phyloP scores from a whole-genome alignment of 768 basidiomycete species.

The Cyclocybe cylindracea region DNA sequence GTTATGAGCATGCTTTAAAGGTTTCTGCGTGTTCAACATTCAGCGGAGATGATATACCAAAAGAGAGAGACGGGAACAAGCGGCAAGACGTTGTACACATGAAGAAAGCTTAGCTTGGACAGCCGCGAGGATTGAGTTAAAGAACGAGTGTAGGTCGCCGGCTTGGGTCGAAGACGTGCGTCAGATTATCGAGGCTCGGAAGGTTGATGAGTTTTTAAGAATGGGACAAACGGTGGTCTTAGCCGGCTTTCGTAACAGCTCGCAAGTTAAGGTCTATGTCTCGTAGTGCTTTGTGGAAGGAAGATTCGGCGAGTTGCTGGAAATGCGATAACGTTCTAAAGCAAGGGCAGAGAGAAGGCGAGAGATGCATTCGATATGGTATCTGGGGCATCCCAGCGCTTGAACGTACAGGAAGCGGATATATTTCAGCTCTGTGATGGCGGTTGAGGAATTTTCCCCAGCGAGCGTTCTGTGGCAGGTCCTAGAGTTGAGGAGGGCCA shows the following conservation, averaged over 20 bases:
- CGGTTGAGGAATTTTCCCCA: slow-evolving; percentile 37
- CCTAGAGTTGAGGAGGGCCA: slow-evolving; percentile 24
- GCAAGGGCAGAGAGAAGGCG: slow-evolving; percentile 25
- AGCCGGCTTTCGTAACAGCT: slow-evolving; percentile 43
- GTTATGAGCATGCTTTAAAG: slow-evolving; percentile 40
- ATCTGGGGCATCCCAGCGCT: slow-evolving; percentile 48
- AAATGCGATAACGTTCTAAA: slow-evolving; percentile 46
- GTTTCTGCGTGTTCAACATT: slow-evolving; percentile 32
- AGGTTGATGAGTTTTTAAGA: slow-evolving; percentile 36
- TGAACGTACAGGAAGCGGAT: slow-evolving; percentile 49
- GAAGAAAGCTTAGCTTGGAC: slow-evolving; percentile 45
- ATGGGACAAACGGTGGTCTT: slow-evolving; percentile 31
- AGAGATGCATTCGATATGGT: slow-evolving; percentile 33
- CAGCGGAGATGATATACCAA: background rate
- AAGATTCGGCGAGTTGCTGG: slow-evolving; percentile 43
- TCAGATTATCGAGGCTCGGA: slow-evolving; percentile 47
- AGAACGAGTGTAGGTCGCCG: slow-evolving; percentile 32
- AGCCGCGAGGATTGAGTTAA: slow-evolving; percentile 35
- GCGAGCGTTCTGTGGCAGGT: slow-evolving; percentile 20
- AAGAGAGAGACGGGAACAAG: slow-evolving; percentile 22
- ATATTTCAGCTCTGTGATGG: slow-evolving; percentile 39
- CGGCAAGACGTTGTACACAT: slow-evolving; percentile 51
- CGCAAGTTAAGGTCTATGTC: slow-evolving; percentile 50
- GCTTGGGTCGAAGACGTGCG: slow-evolving; percentile 36
- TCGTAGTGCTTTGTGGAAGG: slow-evolving; percentile 36